phyloP scores from a whole-genome alignment of 1,284 basidiomycete genomes.

The Leccinum insolens region DNA sequence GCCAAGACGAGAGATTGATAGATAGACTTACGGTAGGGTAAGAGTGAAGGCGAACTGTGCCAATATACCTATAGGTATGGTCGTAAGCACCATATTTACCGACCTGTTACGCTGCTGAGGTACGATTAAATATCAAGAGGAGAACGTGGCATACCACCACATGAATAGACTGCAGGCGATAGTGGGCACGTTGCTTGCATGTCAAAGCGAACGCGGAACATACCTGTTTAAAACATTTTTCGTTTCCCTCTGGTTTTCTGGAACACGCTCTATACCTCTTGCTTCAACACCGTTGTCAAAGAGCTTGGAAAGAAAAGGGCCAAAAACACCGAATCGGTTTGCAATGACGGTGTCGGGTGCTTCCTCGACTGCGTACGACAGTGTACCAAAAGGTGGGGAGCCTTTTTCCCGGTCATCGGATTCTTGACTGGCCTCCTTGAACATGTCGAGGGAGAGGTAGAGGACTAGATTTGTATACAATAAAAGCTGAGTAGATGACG shows the following conservation, averaged over 20 bases:
- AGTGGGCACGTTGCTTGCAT: constrained; percentile 21
- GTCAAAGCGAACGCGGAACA: constrained; percentile 6
- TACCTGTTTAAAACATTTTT: constrained; percentile 56
- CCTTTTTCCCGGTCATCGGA: constrained; percentile 29
- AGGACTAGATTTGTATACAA: not conserved
- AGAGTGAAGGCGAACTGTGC: constrained; percentile 56
- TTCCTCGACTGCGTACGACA: constrained; percentile 17
- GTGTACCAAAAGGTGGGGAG: not conserved
- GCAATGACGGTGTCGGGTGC: constrained; percentile 39
- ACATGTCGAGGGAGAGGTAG: constrained; percentile 14
- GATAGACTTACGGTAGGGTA: constrained; percentile 45
- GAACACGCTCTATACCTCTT: constrained; percentile 54
- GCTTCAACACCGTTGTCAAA: constrained; percentile 52
- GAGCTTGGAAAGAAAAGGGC: constrained; percentile 41
- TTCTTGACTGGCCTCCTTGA: not conserved
- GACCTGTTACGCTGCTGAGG: constrained; percentile 37
- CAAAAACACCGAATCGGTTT: constrained; percentile 40
- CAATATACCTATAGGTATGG: constrained; percentile 61
- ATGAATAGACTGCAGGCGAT: constrained; percentile 42
- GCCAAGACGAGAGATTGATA: not conserved
- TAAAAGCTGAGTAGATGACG: not conserved
- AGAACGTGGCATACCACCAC: constrained; percentile 46
- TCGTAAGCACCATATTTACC: constrained; percentile 52
- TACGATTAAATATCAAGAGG: not conserved
- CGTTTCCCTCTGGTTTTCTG: constrained; percentile 47